Conservation (phyloP, 345 rosid genomes). For the Citrus sp. region DNA sequence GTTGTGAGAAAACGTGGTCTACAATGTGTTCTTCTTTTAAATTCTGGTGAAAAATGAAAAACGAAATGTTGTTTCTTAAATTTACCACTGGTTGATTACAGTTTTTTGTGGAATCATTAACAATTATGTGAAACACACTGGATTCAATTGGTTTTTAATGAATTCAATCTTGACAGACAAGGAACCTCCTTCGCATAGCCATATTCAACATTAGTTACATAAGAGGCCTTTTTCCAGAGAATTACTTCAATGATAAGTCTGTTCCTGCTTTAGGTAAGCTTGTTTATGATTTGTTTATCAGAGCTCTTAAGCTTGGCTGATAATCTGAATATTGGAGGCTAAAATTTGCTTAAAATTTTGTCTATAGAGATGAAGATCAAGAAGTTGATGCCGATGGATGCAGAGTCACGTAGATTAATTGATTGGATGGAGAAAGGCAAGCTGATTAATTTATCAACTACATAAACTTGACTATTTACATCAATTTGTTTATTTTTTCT, state of each 20-base stretch:
- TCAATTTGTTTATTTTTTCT: background rate
- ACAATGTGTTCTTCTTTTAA: background rate
- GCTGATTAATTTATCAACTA: background rate
- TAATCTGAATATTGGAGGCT: background rate
- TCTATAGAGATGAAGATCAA: constrained; percentile 88
- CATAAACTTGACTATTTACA: background rate
- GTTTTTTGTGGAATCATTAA: background rate
- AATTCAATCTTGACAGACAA: constrained; percentile 42
- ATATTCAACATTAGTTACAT: constrained; percentile 96
- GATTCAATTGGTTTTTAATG: background rate
- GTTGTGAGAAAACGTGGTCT: background rate
- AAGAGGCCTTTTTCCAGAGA: constrained; percentile 95
- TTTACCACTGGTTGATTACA: background rate
- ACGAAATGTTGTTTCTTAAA: background rate
- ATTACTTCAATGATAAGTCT: constrained; percentile 88
- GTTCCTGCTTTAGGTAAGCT: constrained; percentile 89
- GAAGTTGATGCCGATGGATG: constrained; percentile 96
- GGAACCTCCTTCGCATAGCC: constrained; percentile 92
- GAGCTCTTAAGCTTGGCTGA: background rate
- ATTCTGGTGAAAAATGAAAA: constrained; percentile 1
- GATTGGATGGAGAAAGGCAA: constrained; percentile 99
- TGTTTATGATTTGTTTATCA: background rate
- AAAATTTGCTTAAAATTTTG: background rate
- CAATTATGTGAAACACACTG: background rate
- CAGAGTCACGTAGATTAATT: constrained; percentile 88